These are phyloP conservation scores for Acanthamoeba divionensis DNA, from an alignment of 208 protist genomes.

Conservation along the genomic window DNA sequence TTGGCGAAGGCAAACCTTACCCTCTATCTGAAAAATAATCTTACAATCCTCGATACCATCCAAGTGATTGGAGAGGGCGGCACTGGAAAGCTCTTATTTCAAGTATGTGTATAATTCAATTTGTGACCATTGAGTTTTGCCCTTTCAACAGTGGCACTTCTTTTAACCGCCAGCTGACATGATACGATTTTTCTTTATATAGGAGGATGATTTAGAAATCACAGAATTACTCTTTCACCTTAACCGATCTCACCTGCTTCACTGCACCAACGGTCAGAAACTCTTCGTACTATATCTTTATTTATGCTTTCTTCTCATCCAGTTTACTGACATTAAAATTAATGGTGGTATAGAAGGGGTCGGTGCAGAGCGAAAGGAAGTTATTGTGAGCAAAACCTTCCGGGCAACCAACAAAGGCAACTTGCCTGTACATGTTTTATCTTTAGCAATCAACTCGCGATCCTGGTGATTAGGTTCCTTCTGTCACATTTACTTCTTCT, in stretches of 20 bases:
- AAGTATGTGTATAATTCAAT: neutral
- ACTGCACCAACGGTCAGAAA: neutral
- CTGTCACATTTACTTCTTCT: neutral
- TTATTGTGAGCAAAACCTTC: constrained; percentile 24
- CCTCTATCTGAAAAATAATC: constrained; percentile 53
- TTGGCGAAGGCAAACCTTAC: constrained; percentile 13
- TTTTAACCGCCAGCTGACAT: too few species aligned
- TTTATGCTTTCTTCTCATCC: neutral
- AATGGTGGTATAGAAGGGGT: too few species aligned
- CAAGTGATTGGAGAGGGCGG: constrained; percentile 25
- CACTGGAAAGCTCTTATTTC: neutral
- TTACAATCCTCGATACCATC: constrained; percentile 21
- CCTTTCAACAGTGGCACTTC: too few species aligned
- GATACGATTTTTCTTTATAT: too few species aligned
- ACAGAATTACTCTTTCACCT: constrained; percentile 1
- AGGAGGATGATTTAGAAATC: too few species aligned
- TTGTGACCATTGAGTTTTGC: too few species aligned
- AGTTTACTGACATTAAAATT: neutral
- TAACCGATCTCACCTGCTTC: neutral
- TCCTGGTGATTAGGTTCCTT: constrained; percentile 6
- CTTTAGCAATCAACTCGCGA: neutral
- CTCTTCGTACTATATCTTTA: too few species aligned
- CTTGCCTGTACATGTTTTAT: neutral
- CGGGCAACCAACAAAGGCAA: constrained; percentile 36
- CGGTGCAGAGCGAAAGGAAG: too few species aligned